A percentile compares a stretch with the other conserved stretches of the same genome.
Evolutionary conservation across 2,329 filamentous ascomycete species (phyloP).

Genomic region (Capronia epimyces): DNA sequence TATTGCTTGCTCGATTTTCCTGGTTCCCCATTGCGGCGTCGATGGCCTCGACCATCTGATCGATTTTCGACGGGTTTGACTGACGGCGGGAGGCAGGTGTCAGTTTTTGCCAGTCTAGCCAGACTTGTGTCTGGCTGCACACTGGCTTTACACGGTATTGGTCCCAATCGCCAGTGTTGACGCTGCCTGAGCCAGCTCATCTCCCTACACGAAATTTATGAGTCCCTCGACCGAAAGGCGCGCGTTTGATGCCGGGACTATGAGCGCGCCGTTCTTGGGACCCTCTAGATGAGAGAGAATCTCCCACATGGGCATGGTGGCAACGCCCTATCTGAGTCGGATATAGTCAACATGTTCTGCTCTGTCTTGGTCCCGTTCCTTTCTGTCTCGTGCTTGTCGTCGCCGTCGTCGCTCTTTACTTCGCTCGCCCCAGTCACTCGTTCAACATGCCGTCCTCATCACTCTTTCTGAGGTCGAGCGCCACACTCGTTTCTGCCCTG

Average conservation of each 20-base stretch:
- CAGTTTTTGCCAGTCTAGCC: neutral
- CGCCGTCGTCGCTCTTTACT: constrained; percentile 10
- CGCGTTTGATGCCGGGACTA: neutral
- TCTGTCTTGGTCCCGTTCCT: constrained; percentile 2
- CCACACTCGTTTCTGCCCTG: constrained; percentile 29
- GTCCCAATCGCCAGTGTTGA: neutral
- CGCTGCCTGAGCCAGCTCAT: neutral
- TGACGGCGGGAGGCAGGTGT: neutral
- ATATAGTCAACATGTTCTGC: constrained; percentile 5
- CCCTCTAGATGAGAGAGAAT: neutral
- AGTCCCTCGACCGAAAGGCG: neutral
- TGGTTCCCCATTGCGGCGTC: neutral
- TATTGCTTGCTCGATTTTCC: neutral
- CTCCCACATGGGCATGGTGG: constrained; percentile 1
- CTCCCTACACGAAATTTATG: neutral
- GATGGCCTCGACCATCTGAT: neutral
- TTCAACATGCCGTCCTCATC: constrained; percentile 29
- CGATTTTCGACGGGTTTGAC: neutral
- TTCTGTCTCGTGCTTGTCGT: constrained; percentile 14
- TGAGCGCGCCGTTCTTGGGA: neutral
- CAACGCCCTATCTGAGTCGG: neutral
- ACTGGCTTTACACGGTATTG: neutral
- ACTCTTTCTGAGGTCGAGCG: constrained; percentile 30
- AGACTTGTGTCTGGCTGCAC: neutral
- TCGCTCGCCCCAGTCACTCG: constrained; percentile 18